phyloP scores from a whole-genome alignment of 306 rosid species.

The Medicago lupulina region DNA sequence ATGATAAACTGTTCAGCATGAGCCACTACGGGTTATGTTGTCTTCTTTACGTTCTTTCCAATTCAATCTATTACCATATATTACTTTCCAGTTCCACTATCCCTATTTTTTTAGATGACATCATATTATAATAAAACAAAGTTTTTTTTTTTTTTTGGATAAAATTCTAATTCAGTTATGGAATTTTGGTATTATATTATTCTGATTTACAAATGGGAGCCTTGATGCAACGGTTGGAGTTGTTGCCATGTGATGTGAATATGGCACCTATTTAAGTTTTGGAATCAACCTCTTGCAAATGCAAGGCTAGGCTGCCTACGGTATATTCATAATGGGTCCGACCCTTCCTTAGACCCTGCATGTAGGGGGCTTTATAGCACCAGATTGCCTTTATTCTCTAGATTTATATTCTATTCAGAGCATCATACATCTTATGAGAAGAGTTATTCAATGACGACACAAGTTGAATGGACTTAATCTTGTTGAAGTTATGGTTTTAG shows the following conservation, averaged over 20 bases:
- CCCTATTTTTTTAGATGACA: constrained; percentile 20
- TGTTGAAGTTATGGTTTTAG: too few relatives aligned
- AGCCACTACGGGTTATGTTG: constrained; percentile 13
- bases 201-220: constrained; percentile 1
- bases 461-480: too few relatives aligned
- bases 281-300: too few relatives aligned
- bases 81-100: constrained; percentile 8
- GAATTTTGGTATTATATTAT: constrained; percentile 24
- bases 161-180: background rate
- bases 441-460: too few relatives aligned
- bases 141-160: too few relatives aligned
- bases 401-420: too few relatives aligned
- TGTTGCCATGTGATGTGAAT: constrained; percentile 3
- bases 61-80: background rate
- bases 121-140: constrained; percentile 1
- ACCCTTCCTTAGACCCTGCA: too few relatives aligned
- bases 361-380: too few relatives aligned
- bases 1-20: constrained; percentile 23
- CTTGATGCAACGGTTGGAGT: constrained; percentile 1
- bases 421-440: too few relatives aligned
- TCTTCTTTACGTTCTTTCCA: constrained; percentile 23
- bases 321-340: too few relatives aligned
- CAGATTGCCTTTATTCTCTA: too few relatives aligned
- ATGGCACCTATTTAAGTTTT: background rate
- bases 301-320: too few relatives aligned